These are phyloP conservation scores for Polygonum maritimum DNA, from an alignment of 148 eudicot genomes.

Conservation along the genomic window DNA sequence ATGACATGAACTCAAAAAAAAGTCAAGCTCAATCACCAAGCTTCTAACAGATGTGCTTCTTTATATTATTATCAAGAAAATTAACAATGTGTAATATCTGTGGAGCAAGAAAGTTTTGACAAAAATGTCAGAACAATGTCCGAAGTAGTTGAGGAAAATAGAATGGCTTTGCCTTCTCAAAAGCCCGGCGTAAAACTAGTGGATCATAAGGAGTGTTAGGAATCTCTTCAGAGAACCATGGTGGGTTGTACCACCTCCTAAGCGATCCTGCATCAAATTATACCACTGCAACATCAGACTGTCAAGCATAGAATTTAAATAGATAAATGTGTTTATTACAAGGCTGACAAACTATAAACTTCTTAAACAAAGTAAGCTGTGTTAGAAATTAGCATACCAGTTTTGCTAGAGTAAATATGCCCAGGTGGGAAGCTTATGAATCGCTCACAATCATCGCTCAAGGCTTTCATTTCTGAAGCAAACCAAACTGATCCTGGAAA, in stretches of 20 bases:
- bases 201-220: slow-evolving; percentile 72
- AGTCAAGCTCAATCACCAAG: neutral
- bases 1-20: neutral
- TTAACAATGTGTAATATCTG: neutral
- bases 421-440: slow-evolving; percentile 82
- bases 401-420: slow-evolving; percentile 81
- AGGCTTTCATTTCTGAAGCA: slow-evolving; percentile 92
- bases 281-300: neutral
- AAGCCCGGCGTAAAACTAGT: slow-evolving; percentile 57
- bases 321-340: neutral
- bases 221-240: slow-evolving; percentile 60
- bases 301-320: neutral
- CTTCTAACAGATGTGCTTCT: neutral
- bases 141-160: neutral
- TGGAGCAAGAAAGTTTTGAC: neutral
- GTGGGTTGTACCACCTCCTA: slow-evolving; percentile 89
- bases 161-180: slow-evolving; percentile 54
- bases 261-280: slow-evolving; percentile 41
- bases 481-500: slow-evolving; percentile 87
- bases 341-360: neutral
- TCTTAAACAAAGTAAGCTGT: neutral
- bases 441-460: slow-evolving; percentile 92
- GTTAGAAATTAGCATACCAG: slow-evolving; percentile 33
- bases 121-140: neutral
- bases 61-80: neutral